A percentile compares a stretch with the other conserved stretches of the same genome.
These are phyloP conservation scores for Epichloe bromicola DNA, from an alignment of 2,329 filamentous ascomycete genomes.

Conservation along the genomic window DNA sequence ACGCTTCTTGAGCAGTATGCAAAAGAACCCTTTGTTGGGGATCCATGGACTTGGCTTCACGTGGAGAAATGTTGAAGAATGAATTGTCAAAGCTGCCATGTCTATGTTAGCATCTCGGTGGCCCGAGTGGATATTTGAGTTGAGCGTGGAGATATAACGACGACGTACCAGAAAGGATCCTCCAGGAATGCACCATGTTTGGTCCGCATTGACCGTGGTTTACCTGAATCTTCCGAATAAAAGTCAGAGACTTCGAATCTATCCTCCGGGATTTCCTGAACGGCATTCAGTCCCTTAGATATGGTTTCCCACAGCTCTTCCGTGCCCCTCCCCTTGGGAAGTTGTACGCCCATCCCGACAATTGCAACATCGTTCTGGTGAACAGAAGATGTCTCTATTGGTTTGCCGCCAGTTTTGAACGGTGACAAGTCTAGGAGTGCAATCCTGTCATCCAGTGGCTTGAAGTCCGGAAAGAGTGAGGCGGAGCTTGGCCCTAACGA, in stretches of 20 bases:
- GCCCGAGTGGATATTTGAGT: no score
- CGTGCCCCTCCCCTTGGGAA: not conserved
- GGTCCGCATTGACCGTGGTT: not conserved
- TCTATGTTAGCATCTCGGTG: no score
- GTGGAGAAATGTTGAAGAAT: slow-evolving; percentile 61
- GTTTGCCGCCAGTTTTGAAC: no score
- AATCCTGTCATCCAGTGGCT: no score
- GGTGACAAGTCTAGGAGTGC: no score
- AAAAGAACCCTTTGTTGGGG: slow-evolving; percentile 21
- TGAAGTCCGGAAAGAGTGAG: no score
- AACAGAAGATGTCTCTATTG: no score
- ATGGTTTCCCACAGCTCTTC: no score
- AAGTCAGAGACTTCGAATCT: not conserved
- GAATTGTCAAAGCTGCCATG: slow-evolving; percentile 36
- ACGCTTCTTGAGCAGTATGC: not conserved
- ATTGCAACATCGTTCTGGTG: not conserved
- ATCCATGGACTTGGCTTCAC: slow-evolving; percentile 47
- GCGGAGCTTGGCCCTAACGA: no score
- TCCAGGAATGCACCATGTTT: slow-evolving; percentile 26
- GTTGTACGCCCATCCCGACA: not conserved
- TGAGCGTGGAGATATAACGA: no score
- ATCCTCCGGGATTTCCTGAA: not conserved
- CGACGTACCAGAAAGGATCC: slow-evolving; percentile 40
- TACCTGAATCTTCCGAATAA: not conserved
- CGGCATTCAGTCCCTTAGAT: no score